Base-by-base conservation (phyloP, 495 filamentous ascomycete species). In the Neurospora tetraspora region DNA sequence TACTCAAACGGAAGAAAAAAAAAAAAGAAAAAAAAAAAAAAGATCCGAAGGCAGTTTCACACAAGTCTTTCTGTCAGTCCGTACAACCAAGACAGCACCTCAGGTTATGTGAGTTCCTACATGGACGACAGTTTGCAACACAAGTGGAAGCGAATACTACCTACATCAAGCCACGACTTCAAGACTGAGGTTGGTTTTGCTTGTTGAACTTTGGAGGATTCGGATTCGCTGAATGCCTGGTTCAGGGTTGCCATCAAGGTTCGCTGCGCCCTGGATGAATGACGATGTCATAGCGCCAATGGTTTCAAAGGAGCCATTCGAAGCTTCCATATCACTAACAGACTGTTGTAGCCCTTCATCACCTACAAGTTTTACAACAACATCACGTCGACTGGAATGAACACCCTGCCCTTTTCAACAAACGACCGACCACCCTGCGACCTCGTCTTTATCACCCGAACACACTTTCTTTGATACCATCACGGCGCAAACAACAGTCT, bases 241-340 rank as follows among this genome's bases (percentile, higher is more conserved):
- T 61, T 61, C 53, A 61, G 27, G 53, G 53, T 61, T 61, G 53
- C 53, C 53, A 61, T 61, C 53, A 61, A 61, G 53, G 53, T 61
- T 61, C 53, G 27, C 53, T 61, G 27, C 53, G 53, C 27, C 53
- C 53, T 61, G 53, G 14, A 61, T 34, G 53, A 36, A 73, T 73
- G 73, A 74, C 71, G 73, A 74, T 77, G 69, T 75, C 71, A 73
- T 75, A 69, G 70, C 53, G 53, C 27, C 53, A 34, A 34, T 61
- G 27, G 12, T 61, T 34, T 34, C 20, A n/a, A n/a, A n/a, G n/a
- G n/a, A n/a, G n/a, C n/a, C n/a, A n/a, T 61, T 61, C 27, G 14
- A 65, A 65, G 53, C 53, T 34, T 65, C 53, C 53, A 27, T 59
- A 59, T 59, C 47, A 23, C 45, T 53, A 59, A 59, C 47, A 27